These are phyloP conservation scores for Thalassiosira hispida DNA, from an alignment of 352 stramenopile species.

Conservation along the genomic window DNA sequence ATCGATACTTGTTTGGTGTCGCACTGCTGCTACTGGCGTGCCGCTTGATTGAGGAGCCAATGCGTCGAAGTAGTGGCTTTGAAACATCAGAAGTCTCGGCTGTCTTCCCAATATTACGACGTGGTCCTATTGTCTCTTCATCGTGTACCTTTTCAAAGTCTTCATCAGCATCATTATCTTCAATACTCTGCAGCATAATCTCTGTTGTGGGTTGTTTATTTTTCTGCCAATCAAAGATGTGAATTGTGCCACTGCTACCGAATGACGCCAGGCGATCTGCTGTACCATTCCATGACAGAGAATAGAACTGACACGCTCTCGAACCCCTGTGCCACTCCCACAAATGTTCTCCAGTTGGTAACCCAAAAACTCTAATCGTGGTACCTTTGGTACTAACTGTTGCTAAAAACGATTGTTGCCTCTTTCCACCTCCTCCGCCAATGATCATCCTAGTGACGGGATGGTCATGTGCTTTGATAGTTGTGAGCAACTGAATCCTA, in stretches of 20 bases:
- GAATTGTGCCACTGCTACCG: conserved; percentile 50
- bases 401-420: conserved; percentile 21
- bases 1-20: conserved; percentile 37
- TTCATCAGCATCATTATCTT: conserved; percentile 15
- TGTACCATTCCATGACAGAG: conserved; percentile 43
- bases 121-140: background rate
- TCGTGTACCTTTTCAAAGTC: conserved; percentile 38
- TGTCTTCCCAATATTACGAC: conserved; percentile 1
- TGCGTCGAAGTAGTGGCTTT: conserved; percentile 36
- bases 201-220: background rate
- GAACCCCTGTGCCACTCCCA: conserved; percentile 56
- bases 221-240: conserved; percentile 42
- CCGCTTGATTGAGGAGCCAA: conserved; percentile 29
- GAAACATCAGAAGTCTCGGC: background rate
- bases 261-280: conserved; percentile 38
- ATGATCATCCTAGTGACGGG: conserved; percentile 46
- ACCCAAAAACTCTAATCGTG: conserved; percentile 48
- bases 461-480: conserved; percentile 56
- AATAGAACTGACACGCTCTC: conserved; percentile 42
- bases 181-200: background rate
- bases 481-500: conserved; percentile 40
- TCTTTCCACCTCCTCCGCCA: conserved; percentile 8
- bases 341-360: conserved; percentile 38
- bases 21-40: conserved; percentile 9
- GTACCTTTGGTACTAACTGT: conserved; percentile 41